A percentile compares a stretch with the other conserved stretches of the same genome.
phyloP scores from a whole-genome alignment of 108 stramenopile genomes.

The Nitzschia sp. region DNA sequence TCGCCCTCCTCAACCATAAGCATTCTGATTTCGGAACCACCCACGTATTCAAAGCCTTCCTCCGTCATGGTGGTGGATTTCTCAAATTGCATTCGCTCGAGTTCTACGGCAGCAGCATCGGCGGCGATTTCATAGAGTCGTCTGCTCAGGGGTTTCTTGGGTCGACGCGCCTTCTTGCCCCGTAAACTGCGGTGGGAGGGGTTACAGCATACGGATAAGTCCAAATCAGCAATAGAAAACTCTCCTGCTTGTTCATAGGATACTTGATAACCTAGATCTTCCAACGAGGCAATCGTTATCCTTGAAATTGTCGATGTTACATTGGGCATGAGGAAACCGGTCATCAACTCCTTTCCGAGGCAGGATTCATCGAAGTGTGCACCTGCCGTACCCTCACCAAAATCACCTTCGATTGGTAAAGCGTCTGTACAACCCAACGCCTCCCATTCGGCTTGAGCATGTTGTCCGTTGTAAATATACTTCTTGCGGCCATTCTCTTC shows the following conservation, averaged over 20 bases:
- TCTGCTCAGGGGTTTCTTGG: neutral
- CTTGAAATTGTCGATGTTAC: neutral
- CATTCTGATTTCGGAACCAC: neutral
- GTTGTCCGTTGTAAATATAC: neutral
- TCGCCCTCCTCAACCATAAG: neutral
- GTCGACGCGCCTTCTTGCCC: neutral
- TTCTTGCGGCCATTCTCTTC: neutral
- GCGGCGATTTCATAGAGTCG: neutral
- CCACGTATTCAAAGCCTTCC: neutral
- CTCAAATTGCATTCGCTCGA: neutral
- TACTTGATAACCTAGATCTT: conserved; percentile 7
- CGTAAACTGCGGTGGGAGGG: neutral
- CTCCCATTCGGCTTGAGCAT: neutral
- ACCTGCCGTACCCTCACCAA: conserved; percentile 18
- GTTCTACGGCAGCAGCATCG: neutral
- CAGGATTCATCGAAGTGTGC: conserved; percentile 43
- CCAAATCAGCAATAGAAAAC: neutral
- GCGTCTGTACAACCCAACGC: neutral
- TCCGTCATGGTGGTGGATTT: neutral
- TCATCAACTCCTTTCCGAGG: conserved; percentile 41
- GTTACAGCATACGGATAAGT: neutral
- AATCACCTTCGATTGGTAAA: conserved; percentile 34
- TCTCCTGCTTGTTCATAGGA: neutral
- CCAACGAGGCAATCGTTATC: conserved; percentile 7
- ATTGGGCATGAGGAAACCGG: conserved; percentile 15